Conservation (phyloP, 495 filamentous ascomycete species). For the Aspergillus diversus region DNA sequence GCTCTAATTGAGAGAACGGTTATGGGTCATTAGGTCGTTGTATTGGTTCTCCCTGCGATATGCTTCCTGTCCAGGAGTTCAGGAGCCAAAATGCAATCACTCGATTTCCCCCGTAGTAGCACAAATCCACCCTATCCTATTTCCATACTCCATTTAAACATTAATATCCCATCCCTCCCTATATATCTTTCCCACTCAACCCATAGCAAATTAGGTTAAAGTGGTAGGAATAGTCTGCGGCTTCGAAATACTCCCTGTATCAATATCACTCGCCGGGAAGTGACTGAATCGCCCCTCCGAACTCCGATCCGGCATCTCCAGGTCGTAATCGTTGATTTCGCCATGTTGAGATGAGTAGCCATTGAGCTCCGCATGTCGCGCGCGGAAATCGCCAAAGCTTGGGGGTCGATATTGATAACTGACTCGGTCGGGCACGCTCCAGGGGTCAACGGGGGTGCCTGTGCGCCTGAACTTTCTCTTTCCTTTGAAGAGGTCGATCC, state of each 20-base stretch:
- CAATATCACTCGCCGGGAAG: not conserved
- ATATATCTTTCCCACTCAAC: too few relatives aligned
- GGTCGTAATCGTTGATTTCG: not conserved
- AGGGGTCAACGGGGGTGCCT: not conserved
- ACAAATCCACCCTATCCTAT: too few relatives aligned
- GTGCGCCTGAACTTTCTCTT: not conserved
- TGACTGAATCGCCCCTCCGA: conserved; percentile 8
- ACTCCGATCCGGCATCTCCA: not conserved
- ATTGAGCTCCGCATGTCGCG: too few relatives aligned
- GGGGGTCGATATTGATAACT: not conserved
- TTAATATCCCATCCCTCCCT: too few relatives aligned
- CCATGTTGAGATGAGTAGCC: too few relatives aligned
- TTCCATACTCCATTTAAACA: too few relatives aligned
- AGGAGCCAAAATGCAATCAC: too few relatives aligned
- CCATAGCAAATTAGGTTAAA: not conserved
- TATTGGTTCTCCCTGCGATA: too few relatives aligned
- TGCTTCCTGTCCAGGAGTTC: too few relatives aligned
- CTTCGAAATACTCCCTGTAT: not conserved
- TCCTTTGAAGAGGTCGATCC: conserved; percentile 3
- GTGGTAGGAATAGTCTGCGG: not conserved
- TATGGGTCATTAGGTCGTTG: too few relatives aligned
- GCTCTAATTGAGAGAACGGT: too few relatives aligned
- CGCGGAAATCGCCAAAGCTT: too few relatives aligned
- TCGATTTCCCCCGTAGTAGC: not conserved
- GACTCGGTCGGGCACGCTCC: not conserved